Conservation (phyloP, 345 rosid genomes). For the Aethionema arabicum region DNA sequence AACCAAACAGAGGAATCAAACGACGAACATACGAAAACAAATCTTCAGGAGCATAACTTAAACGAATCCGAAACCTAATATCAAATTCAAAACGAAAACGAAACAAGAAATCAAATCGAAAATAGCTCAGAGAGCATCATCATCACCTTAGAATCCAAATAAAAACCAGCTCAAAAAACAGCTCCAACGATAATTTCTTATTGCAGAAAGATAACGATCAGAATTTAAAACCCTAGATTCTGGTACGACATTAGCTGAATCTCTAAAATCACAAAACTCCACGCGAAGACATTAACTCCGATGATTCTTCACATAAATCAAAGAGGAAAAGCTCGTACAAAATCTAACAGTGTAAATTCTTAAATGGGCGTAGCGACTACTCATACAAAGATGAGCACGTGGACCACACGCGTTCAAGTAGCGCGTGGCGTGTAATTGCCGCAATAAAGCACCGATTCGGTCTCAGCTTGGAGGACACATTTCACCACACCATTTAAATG, state of each 20-base stretch:
- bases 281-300: neutral
- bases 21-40: neutral
- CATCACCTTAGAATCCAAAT: slow-evolving; percentile 5
- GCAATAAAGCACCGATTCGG: slow-evolving; percentile 21
- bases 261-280: slow-evolving; percentile 1
- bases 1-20: slow-evolving; percentile 12
- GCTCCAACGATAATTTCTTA: neutral
- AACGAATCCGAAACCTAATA: neutral
- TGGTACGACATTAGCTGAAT: neutral
- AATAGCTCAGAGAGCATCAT: neutral
- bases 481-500: neutral
- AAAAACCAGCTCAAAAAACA: neutral
- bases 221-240: neutral
- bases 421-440: slow-evolving; percentile 8
- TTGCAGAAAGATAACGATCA: neutral
- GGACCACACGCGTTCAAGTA: neutral
- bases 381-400: neutral
- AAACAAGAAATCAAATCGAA: neutral
- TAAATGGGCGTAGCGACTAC: slow-evolving; percentile 12
- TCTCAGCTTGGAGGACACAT: slow-evolving; percentile 25
- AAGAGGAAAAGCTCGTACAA: neutral
- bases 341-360: slow-evolving; percentile 20
- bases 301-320: neutral
- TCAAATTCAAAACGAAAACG: neutral
- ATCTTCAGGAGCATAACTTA: neutral